Conservation (phyloP, 371 early-diverging fungal species). For the Syncephalastrum contaminatum region DNA sequence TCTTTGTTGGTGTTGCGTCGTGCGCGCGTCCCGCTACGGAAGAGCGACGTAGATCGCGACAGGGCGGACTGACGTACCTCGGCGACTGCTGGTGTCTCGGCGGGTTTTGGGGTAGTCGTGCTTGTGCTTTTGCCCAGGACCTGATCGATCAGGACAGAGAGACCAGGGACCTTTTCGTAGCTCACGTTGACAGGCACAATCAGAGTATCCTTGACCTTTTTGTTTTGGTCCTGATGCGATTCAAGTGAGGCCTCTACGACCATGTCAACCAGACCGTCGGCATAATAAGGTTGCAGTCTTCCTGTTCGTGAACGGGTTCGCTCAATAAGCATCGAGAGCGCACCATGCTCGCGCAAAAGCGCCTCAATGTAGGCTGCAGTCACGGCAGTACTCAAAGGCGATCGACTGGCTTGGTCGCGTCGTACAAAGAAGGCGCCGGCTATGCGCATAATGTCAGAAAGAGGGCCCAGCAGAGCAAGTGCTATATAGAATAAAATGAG, state of each 20-base stretch:
- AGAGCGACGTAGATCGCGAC: constrained; percentile 20
- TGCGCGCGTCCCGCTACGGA: constrained; percentile 37
- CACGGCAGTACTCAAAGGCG: constrained; percentile 45
- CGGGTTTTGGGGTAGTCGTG: constrained; percentile 1
- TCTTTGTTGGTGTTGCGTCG: constrained; percentile 31
- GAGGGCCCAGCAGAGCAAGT: constrained; percentile 42
- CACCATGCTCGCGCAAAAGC: constrained; percentile 42
- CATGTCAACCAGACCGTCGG: constrained; percentile 47
- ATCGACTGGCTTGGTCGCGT: constrained; percentile 35
- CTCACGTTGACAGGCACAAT: constrained; percentile 49
- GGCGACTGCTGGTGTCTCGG: constrained; percentile 1
- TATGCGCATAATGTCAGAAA: constrained; percentile 49
- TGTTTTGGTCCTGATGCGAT: constrained; percentile 21
- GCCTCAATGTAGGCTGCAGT: constrained; percentile 48
- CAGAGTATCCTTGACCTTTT: constrained; percentile 21
- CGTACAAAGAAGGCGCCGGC: constrained; percentile 49
- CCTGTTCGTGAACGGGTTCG: constrained; percentile 49
- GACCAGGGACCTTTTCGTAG: constrained; percentile 49
- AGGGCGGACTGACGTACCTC: constrained; percentile 4
- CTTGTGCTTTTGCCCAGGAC: constrained; percentile 48
- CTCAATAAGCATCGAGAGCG: constrained; percentile 45
- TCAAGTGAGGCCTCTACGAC: constrained; percentile 41
- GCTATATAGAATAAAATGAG: constrained; percentile 14
- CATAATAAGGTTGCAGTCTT: constrained; percentile 34
- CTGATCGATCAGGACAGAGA: constrained; percentile 43